Conservation (phyloP, 1,284 basidiomycete species). For the Rhizopogon hawkerae region DNA sequence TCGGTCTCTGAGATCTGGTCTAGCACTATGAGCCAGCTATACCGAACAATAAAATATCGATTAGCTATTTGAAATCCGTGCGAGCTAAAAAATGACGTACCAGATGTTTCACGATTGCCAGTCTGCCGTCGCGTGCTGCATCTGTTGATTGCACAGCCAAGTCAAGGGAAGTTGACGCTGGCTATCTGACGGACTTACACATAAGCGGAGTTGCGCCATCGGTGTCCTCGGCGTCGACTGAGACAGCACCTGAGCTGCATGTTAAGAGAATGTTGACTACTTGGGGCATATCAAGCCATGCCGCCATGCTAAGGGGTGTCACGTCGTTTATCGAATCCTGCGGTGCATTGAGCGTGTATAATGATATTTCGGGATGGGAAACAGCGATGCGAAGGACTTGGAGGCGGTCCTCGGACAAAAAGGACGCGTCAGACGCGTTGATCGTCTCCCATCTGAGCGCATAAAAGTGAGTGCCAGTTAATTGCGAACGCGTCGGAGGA, state of each 20-base stretch:
- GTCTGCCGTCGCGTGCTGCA: conserved; percentile 60
- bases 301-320: conserved; percentile 64
- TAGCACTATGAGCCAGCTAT: conserved; percentile 57
- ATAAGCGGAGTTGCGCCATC: conserved; percentile 69
- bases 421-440: conserved; percentile 59
- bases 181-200: conserved; percentile 43
- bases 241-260: conserved; percentile 47
- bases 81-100: conserved; percentile 31
- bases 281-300: conserved; percentile 58
- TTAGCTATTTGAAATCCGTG: conserved; percentile 8
- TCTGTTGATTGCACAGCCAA: conserved; percentile 35
- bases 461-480: conserved; percentile 2
- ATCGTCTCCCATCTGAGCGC: conserved; percentile 52
- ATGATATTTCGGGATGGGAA: conserved; percentile 45
- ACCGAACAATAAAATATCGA: not conserved
- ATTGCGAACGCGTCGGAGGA: not conserved
- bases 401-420: conserved; percentile 47
- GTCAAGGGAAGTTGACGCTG: conserved; percentile 11
- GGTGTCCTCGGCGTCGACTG: conserved; percentile 62
- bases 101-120: conserved; percentile 52
- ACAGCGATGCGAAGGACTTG: conserved; percentile 46
- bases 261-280: conserved; percentile 53
- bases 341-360: conserved; percentile 62
- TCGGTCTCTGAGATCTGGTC: conserved; percentile 60
- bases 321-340: conserved; percentile 58